A percentile compares a stretch with the other conserved stretches of the same genome.
These are phyloP conservation scores for Haberlea rhodopensis DNA, from an alignment of 257 asterid genomes.

Conservation along the genomic window DNA sequence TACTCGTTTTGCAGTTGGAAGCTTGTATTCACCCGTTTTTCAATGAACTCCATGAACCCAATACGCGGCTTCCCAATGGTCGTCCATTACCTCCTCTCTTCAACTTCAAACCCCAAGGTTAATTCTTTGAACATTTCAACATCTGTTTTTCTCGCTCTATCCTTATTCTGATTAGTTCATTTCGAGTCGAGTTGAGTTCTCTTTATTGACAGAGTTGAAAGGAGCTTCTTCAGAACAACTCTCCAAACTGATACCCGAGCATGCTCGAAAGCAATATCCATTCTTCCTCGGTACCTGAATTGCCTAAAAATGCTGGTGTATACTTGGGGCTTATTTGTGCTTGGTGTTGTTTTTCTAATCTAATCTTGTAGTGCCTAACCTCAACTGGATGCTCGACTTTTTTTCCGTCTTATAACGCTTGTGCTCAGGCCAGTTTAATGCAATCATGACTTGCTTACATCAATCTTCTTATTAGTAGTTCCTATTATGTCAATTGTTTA, in stretches of 20 bases:
- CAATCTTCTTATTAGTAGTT: too few relatives aligned
- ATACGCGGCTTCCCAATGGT: slow-evolving; percentile 62
- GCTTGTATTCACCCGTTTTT: slow-evolving; percentile 71
- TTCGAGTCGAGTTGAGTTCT: slow-evolving; percentile 4
- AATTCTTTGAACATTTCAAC: not conserved
- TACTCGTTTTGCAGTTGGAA: slow-evolving; percentile 50
- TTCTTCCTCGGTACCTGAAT: slow-evolving; percentile 32
- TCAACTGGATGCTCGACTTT: too few relatives aligned
- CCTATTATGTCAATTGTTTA: too few relatives aligned
- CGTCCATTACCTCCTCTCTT: slow-evolving; percentile 74
- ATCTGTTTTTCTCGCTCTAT: not conserved
- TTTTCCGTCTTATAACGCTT: too few relatives aligned
- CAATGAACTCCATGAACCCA: slow-evolving; percentile 65
- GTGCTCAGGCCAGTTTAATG: too few relatives aligned
- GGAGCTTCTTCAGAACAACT: slow-evolving; percentile 65
- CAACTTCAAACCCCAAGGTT: slow-evolving; percentile 73
- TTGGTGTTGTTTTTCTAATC: not conserved
- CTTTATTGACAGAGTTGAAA: slow-evolving; percentile 54
- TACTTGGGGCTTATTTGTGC: not conserved
- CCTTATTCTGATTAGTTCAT: too few relatives aligned
- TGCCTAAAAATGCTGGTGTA: slow-evolving; percentile 25
- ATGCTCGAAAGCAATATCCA: slow-evolving; percentile 65
- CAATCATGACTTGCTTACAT: too few relatives aligned
- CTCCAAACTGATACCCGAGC: slow-evolving; percentile 64
- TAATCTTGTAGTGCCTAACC: too few relatives aligned